Base-by-base conservation (phyloP, 106 monocot genomes). In the Allium fistulosum region DNA sequence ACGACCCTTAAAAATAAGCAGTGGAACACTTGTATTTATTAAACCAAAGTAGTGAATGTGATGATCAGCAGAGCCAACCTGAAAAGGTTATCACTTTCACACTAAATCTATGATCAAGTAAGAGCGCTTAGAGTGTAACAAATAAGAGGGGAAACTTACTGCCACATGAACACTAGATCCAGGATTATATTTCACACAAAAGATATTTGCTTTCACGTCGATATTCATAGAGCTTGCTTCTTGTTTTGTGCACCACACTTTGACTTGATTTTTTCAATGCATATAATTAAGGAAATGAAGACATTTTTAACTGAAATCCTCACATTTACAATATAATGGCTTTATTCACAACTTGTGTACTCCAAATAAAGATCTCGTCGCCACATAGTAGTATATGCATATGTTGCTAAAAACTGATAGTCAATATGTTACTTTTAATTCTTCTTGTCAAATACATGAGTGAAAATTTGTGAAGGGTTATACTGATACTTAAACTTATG, bases 1-100 rank as follows among this genome's bases (percentile, higher is more conserved):
- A 57, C 92, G 95, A 9, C 95, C 95, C 57, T 70, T 77, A 71
- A 88, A 92, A 72, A 96, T 75, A 82, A 86, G 78, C 8, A 91
- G 74, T 58, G 95, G 91, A 15, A 69, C 65, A 48, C 88, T 92
- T 15, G 88, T 76, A 61, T 96, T 91, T 68, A 91, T 85, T 76
- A 96, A 82, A 82, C 91, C 95, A 72, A 86, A 96, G 76, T 96
- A 96, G 59, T 96, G 95, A 66, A 96, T 92, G 58, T 88, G 83
- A 77, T 92, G 91, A 86, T 96, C 95, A 27, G 95, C 95, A 67
- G 95, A 96, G 49, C 95, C 95, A 59, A 92, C 86, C 95, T 96
- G 77, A 53, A 75, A 18, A 50, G 62, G 49, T 65, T 46, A 22
- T 27, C 58, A 9, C 46, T 13, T 67, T 27, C 14, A 10, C 10